phyloP scores from a whole-genome alignment of 306 rosid genomes.

The Trichosanthes cucumerina region DNA sequence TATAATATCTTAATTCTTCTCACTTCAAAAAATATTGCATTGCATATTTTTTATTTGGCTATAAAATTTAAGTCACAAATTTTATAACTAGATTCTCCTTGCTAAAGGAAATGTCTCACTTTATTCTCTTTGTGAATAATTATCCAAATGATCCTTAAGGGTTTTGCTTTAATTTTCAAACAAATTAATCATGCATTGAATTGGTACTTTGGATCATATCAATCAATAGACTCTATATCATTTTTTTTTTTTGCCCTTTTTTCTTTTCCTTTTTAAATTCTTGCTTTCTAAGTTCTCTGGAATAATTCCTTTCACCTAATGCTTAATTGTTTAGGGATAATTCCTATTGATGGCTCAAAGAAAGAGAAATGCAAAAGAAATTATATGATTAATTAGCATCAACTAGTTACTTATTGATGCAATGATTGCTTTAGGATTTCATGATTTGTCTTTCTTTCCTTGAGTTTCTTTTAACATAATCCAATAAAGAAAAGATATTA shows the following conservation, averaged over 20 bases:
- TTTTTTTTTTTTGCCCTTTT: background rate
- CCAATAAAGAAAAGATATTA: background rate
- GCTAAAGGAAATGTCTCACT: background rate
- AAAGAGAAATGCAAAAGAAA: background rate
- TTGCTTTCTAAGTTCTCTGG: constrained; percentile 8
- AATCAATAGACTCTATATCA: background rate
- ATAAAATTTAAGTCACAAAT: background rate
- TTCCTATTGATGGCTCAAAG: background rate
- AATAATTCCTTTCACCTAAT: constrained; percentile 10
- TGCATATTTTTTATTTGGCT: background rate
- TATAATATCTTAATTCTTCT: background rate
- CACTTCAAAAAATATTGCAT: background rate
- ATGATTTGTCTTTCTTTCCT: background rate
- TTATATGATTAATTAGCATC: background rate
- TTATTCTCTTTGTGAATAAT: background rate
- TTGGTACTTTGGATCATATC: background rate
- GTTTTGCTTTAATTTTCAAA: background rate
- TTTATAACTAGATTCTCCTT: background rate
- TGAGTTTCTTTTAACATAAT: background rate
- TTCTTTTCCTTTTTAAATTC: background rate
- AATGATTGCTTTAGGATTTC: constrained; percentile 1
- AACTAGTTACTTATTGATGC: background rate
- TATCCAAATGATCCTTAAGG: background rate
- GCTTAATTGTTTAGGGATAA: constrained; percentile 4
- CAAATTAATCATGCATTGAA: background rate